Conservation (phyloP, 768 basidiomycete species). For the Mycena albidolilacea region DNA sequence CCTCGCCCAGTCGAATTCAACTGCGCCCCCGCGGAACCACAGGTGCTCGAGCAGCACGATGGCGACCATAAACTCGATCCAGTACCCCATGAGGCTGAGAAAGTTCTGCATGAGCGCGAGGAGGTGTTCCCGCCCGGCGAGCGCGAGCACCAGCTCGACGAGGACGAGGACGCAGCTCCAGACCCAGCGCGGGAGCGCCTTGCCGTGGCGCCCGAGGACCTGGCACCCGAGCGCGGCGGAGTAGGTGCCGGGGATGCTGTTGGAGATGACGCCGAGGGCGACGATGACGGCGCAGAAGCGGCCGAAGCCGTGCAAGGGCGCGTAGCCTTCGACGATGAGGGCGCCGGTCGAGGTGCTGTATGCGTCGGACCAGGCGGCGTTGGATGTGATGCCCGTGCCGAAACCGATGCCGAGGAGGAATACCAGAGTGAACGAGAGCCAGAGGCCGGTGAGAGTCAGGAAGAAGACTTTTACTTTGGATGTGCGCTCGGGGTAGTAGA, state of each 20-base stretch:
- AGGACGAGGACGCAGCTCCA: neutral
- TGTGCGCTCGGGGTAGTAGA: constrained; percentile 1
- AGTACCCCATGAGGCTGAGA: neutral
- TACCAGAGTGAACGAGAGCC: constrained; percentile 2
- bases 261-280: neutral
- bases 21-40: neutral
- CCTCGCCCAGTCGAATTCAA: neutral
- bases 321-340: constrained; percentile 1
- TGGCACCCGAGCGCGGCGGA: constrained; percentile 1
- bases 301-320: neutral
- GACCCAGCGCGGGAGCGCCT: constrained; percentile 3
- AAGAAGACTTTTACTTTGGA: neutral
- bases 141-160: neutral
- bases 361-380: neutral
- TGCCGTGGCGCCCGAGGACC: neutral
- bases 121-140: constrained; percentile 2
- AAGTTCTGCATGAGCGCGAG: constrained; percentile 5
- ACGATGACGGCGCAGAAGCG: neutral
- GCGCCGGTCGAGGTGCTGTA: constrained; percentile 4
- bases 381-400: neutral
- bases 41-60: constrained; percentile 2
- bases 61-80: neutral
- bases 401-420: neutral
- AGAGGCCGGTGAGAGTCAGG: neutral
- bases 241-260: neutral